Evolutionary conservation across 768 basidiomycete species (phyloP).

Genomic region (Agaricus sinodeliciosus): DNA sequence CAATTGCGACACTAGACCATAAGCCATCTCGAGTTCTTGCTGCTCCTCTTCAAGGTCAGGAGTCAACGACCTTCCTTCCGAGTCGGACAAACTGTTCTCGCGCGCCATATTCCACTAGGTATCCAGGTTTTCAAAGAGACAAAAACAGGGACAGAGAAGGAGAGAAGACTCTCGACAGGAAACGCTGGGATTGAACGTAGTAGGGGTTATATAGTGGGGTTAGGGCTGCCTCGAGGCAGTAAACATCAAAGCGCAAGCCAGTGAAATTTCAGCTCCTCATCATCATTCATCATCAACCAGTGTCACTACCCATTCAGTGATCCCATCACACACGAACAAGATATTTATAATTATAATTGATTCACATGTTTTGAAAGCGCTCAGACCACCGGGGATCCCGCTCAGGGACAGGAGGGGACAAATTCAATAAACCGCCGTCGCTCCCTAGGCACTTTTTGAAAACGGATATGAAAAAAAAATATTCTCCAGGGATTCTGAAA

Average conservation of each 20-base stretch:
- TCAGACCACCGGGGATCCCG: no score
- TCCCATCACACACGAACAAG: no score
- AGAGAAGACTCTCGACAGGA: background rate
- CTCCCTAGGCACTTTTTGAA: no score
- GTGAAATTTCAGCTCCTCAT: background rate
- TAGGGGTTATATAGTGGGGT: background rate
- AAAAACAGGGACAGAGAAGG: background rate
- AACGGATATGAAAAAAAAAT: no score
- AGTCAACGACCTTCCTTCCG: conserved; percentile 58
- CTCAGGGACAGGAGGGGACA: no score
- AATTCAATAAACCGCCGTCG: no score
- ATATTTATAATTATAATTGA: no score
- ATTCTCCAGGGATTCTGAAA: no score
- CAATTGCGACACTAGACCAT: background rate
- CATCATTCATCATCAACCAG: background rate
- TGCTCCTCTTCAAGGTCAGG: conserved; percentile 51
- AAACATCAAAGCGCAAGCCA: background rate
- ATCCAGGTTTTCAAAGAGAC: background rate
- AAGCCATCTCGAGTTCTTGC: background rate
- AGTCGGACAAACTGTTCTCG: conserved; percentile 63
- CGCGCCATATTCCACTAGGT: conserved; percentile 39
- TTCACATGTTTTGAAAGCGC: no score
- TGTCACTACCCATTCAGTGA: no score
- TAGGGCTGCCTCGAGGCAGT: background rate
- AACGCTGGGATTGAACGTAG: no score